A percentile compares a stretch with the other conserved stretches of the same genome.
These are phyloP conservation scores for Anacardium occidentale DNA, from an alignment of 345 rosid genomes.

Conservation along the genomic window DNA sequence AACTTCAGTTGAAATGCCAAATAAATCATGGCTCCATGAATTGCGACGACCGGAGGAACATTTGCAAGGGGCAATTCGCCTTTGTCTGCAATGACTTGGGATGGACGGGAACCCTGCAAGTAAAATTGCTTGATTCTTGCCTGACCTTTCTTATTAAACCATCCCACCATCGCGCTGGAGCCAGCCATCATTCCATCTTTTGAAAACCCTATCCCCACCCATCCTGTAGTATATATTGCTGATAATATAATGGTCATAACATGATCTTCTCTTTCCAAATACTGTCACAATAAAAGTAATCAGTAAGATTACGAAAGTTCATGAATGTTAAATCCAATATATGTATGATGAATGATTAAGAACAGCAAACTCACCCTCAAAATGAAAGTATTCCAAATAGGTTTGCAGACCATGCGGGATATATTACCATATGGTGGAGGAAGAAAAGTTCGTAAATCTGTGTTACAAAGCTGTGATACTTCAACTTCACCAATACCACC, in stretches of 20 bases:
- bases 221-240: conserved; percentile 79
- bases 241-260: conserved; percentile 67
- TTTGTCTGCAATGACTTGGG: conserved; percentile 62
- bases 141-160: conserved; percentile 74
- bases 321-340: not conserved
- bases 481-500: conserved; percentile 11
- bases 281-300: conserved; percentile 37
- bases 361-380: conserved; percentile 55
- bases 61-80: conserved; percentile 73
- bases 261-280: conserved; percentile 59
- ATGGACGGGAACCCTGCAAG: conserved; percentile 56
- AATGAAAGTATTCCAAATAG: conserved; percentile 75
- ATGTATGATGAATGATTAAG: not conserved
- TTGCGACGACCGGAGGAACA: conserved; percentile 67
- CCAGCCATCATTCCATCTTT: conserved; percentile 89
- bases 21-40: conserved; percentile 73
- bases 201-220: conserved; percentile 93
- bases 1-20: conserved; percentile 79
- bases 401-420: conserved; percentile 59
- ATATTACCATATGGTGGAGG: conserved; percentile 77
- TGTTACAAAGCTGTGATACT: conserved; percentile 53
- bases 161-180: conserved; percentile 87
- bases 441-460: conserved; percentile 50
- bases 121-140: conserved; percentile 73
- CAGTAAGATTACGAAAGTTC: not conserved